Evolutionary conservation across 2,329 filamentous ascomycete species (phyloP).

Genomic region (Onygena corvina): DNA sequence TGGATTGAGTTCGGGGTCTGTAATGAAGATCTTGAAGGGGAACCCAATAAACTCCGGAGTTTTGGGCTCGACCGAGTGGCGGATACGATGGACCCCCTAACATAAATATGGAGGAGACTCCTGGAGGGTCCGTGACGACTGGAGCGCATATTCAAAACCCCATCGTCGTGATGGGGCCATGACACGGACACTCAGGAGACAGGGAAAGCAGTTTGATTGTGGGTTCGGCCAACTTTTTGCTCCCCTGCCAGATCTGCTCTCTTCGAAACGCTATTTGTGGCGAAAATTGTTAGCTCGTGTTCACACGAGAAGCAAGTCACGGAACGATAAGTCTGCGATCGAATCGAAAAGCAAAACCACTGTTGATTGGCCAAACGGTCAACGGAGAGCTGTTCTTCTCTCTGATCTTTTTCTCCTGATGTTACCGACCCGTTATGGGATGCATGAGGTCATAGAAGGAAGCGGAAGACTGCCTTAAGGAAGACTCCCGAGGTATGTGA

Average conservation of each 20-base stretch:
- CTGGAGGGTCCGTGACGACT: not conserved
- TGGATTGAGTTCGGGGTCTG: not conserved
- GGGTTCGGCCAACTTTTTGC: conserved; percentile 2
- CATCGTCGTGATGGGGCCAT: not conserved
- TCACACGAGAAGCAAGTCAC: too few species aligned
- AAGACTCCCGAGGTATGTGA: too few species aligned
- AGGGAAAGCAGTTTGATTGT: not conserved
- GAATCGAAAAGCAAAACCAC: too few species aligned
- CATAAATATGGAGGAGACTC: not conserved
- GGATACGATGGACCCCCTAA: not conserved
- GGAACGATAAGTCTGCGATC: too few species aligned
- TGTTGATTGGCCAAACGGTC: too few species aligned
- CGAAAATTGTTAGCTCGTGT: not conserved
- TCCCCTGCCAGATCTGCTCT: not conserved
- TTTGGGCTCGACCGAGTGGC: not conserved
- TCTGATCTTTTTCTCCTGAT: too few species aligned
- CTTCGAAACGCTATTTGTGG: not conserved
- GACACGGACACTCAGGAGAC: not conserved
- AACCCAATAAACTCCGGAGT: not conserved
- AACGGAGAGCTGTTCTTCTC: too few species aligned
- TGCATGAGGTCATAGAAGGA: too few species aligned
- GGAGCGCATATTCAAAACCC: not conserved
- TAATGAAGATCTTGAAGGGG: not conserved
- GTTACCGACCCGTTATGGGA: too few species aligned
- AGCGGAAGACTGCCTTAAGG: too few species aligned